Percentiles rank a stretch among this genome's conserved stretches.
Conservation (phyloP, 257 asterid genomes). For the Forsythia suspensa region DNA sequence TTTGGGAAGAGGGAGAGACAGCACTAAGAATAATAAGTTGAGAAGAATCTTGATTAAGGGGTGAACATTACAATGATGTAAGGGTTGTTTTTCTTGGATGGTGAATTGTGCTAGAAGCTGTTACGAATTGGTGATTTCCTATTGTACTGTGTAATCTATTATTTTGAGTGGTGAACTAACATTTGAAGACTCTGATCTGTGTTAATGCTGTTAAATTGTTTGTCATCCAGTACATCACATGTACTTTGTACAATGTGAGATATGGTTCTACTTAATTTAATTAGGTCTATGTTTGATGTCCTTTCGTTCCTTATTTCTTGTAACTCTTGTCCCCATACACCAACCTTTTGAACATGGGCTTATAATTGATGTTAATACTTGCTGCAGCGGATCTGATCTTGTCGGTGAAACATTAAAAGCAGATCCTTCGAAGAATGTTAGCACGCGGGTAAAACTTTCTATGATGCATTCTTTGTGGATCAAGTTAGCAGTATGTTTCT, state of each 20-base stretch:
- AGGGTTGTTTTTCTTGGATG: not conserved
- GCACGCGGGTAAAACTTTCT: conserved; percentile 32
- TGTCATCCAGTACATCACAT: not conserved
- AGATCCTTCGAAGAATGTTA: conserved; percentile 17
- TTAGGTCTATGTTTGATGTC: not conserved
- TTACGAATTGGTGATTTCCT: not conserved
- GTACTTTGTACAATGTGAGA: not conserved
- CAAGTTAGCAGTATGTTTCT: not conserved
- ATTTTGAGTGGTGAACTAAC: not conserved
- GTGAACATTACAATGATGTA: not conserved
- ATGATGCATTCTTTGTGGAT: not conserved
- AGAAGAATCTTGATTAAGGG: not conserved
- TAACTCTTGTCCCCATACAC: not conserved
- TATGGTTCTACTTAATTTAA: not conserved
- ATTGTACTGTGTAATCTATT: not conserved
- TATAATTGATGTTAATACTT: conserved; percentile 16
- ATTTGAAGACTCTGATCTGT: too few relatives aligned
- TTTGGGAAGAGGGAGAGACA: not conserved
- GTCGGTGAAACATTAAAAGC: conserved; percentile 32
- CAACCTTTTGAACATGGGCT: not conserved
- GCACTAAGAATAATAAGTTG: not conserved
- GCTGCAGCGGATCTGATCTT: conserved; percentile 37
- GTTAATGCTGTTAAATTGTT: not conserved
- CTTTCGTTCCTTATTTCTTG: not conserved
- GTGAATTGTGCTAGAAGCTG: too few relatives aligned